Conservation (phyloP, 2,329 filamentous ascomycete species). For the Magnaporthiopsis rhizophila region DNA sequence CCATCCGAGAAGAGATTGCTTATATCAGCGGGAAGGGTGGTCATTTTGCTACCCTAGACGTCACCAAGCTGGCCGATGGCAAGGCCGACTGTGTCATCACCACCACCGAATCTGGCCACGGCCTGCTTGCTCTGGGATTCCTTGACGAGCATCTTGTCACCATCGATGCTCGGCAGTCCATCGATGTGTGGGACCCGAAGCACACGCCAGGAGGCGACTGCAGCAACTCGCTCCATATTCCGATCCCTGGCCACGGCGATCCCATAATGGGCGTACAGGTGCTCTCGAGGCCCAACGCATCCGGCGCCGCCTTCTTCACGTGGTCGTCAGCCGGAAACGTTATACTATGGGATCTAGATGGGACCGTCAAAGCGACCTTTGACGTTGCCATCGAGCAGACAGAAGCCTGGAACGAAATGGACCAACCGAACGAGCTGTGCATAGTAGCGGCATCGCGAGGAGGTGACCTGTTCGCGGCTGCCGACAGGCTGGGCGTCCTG, state of each 20-base stretch:
- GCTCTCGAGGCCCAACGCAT: conserved; percentile 50
- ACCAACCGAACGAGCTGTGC: conserved; percentile 49
- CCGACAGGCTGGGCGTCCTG: conserved; percentile 80
- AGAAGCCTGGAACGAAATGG: conserved; percentile 39
- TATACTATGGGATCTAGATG: conserved; percentile 73
- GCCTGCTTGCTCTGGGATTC: conserved; percentile 62
- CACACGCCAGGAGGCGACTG: conserved; percentile 26
- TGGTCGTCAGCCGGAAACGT: conserved; percentile 80
- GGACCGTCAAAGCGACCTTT: conserved; percentile 56
- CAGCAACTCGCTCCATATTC: conserved; percentile 31
- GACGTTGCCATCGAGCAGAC: conserved; percentile 62
- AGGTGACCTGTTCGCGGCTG: conserved; percentile 64
- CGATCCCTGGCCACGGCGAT: conserved; percentile 55
- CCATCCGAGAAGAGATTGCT: conserved; percentile 48
- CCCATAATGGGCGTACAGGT: conserved; percentile 66
- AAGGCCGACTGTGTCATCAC: conserved; percentile 30
- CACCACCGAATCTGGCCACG: conserved; percentile 28
- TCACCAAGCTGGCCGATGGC: conserved; percentile 39
- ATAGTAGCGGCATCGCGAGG: conserved; percentile 52
- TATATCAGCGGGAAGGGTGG: conserved; percentile 65
- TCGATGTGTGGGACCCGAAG: conserved; percentile 55
- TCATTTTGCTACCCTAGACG: conserved; percentile 44
- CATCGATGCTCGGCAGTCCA: conserved; percentile 66
- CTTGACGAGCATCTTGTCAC: conserved; percentile 61
- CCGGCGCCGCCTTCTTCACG: conserved; percentile 71